These are phyloP conservation scores for Nakaseomyces nivariensis DNA, from an alignment of 1,139 yeast genomes.

Conservation along the genomic window DNA sequence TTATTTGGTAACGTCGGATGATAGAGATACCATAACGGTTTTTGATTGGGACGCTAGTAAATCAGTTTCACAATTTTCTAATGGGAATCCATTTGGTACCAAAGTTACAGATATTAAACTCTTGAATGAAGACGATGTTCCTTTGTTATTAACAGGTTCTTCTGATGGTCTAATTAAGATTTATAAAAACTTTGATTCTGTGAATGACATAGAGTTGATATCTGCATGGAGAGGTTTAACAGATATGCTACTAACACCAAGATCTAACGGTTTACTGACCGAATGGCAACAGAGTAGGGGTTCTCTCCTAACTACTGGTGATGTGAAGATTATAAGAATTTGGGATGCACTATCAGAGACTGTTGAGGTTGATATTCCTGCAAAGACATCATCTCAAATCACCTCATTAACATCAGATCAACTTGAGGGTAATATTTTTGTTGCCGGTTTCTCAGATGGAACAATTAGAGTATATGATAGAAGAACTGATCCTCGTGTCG, in stretches of 20 bases:
- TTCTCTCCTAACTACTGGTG: constrained; percentile 84
- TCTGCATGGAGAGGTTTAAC: constrained; percentile 93
- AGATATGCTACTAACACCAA: constrained; percentile 69
- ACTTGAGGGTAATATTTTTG: constrained; percentile 83
- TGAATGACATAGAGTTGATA: constrained; percentile 49
- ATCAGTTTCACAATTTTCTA: constrained; percentile 60
- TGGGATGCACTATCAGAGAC: constrained; percentile 98
- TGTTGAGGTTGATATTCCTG: constrained; percentile 80
- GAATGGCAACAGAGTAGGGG: constrained; percentile 99
- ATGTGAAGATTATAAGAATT: constrained; percentile 77
- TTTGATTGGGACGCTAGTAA: constrained; percentile 76
- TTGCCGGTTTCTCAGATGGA: constrained; percentile 94
- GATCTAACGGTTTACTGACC: constrained; percentile 73
- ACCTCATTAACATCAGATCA: constrained; percentile 90
- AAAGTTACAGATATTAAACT: constrained; percentile 79
- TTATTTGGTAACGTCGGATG: constrained; percentile 71
- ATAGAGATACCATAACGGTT: constrained; percentile 70
- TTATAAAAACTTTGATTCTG: constrained; percentile 63
- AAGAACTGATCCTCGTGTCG: constrained; percentile 72
- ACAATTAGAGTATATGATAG: constrained; percentile 84
- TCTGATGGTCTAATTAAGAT: constrained; percentile 89
- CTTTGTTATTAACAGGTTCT: constrained; percentile 77
- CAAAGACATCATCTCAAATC: constrained; percentile 81
- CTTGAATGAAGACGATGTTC: constrained; percentile 84
- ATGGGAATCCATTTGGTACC: constrained; percentile 80